Evolutionary conservation across 2,329 filamentous ascomycete species (phyloP).

Genomic region (Pseudovirgaria hyperparasitica): DNA sequence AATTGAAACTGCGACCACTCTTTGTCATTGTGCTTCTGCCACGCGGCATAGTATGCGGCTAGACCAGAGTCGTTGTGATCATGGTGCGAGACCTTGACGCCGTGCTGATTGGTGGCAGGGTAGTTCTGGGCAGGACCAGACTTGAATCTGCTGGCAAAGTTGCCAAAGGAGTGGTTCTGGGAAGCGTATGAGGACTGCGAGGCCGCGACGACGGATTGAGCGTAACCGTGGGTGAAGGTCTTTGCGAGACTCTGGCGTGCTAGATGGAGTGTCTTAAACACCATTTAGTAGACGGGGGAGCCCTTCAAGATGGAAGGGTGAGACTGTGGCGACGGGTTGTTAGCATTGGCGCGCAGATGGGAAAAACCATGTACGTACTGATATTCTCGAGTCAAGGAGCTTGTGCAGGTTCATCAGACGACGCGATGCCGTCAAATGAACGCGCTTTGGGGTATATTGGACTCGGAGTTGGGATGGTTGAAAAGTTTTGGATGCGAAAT

Average conservation of each 20-base stretch:
- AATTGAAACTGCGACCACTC: conserved; percentile 93
- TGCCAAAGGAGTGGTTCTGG: conserved; percentile 40
- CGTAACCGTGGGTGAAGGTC: conserved; percentile 94
- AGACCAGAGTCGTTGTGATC: conserved; percentile 42
- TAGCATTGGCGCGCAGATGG: conserved; percentile 8
- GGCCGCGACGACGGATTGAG: conserved; percentile 91
- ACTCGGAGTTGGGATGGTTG: conserved; percentile 28
- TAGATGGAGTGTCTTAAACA: conserved; percentile 61
- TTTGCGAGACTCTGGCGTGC: conserved; percentile 97
- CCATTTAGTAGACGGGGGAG: conserved; percentile 72
- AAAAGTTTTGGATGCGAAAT: conserved; percentile 5
- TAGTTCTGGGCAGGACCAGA: conserved; percentile 53
- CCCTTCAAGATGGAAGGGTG: conserved; percentile 46
- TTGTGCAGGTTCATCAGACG: conserved; percentile 99
- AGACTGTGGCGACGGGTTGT: conserved; percentile 20
- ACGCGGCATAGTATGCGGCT: conserved; percentile 84
- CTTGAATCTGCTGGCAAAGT: conserved; percentile 29
- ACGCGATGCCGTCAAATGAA: conserved; percentile 74
- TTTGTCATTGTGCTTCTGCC: conserved; percentile 67
- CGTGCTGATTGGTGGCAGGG: conserved; percentile 40
- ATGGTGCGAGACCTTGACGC: conserved; percentile 18
- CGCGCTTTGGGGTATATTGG: too few relatives aligned
- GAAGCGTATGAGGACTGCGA: conserved; percentile 74
- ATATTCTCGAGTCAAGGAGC: conserved; percentile 45
- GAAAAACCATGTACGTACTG: conserved; percentile 36